Evolutionary conservation across 768 basidiomycete species (phyloP).

Genomic region (Suillus lakei): DNA sequence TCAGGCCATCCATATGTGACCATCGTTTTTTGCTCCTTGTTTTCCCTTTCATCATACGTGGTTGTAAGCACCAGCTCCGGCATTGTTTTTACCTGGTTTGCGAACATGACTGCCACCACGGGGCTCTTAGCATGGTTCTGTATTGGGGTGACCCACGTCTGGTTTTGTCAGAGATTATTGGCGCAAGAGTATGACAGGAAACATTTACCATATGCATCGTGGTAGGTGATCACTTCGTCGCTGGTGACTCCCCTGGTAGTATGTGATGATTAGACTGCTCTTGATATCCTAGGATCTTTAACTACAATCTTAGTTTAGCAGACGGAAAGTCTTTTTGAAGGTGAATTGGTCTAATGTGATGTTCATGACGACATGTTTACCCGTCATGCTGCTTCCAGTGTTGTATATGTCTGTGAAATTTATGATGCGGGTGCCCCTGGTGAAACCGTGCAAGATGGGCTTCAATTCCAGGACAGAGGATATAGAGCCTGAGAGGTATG

Average conservation of each 20-base stretch:
- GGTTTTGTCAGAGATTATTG: neutral
- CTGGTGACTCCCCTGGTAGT: neutral
- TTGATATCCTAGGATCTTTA: neutral
- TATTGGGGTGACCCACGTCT: neutral
- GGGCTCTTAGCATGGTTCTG: neutral
- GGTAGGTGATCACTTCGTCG: neutral
- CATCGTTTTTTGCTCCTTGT: neutral
- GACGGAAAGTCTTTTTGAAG: constrained; percentile 1
- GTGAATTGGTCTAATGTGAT: neutral
- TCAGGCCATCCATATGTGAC: neutral
- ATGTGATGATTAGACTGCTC: neutral
- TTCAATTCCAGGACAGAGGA: neutral
- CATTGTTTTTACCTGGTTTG: neutral
- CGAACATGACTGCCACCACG: neutral
- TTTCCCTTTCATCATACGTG: neutral
- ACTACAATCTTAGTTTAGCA: neutral
- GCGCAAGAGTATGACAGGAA: neutral
- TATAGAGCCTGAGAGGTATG: neutral
- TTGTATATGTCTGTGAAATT: neutral
- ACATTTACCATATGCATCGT: neutral
- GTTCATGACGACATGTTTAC: neutral
- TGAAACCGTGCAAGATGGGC: neutral
- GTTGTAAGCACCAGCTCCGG: neutral
- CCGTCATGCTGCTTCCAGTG: neutral
- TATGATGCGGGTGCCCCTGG: neutral